These are phyloP conservation scores for Piper longum DNA, from an alignment of 164 flowering plant genomes.

Conservation along the genomic window DNA sequence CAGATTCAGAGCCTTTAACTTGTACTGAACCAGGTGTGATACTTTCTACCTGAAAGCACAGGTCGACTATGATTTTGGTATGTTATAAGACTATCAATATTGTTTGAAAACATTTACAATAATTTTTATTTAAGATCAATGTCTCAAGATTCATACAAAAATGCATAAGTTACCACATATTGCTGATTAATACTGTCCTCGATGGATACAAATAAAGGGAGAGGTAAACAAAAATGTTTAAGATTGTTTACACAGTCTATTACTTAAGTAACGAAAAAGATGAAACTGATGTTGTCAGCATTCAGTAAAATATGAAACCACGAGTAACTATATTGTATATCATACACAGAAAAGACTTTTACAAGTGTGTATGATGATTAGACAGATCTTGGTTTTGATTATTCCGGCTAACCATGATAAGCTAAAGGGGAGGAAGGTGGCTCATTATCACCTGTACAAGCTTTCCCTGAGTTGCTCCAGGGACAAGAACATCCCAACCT, in stretches of 20 bases:
- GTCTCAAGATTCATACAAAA: neutral
- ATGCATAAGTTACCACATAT: neutral
- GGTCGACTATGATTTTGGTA: neutral
- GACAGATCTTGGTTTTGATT: too few relatives aligned
- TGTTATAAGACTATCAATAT: too few relatives aligned
- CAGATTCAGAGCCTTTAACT: slow-evolving; percentile 44
- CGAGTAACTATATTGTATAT: too few relatives aligned
- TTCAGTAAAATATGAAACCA: neutral
- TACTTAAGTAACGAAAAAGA: neutral
- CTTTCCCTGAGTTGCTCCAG: slow-evolving; percentile 67
- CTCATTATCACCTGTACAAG: slow-evolving; percentile 49
- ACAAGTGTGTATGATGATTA: too few relatives aligned
- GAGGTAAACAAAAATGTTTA: neutral
- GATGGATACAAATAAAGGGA: neutral
- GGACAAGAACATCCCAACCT: slow-evolving; percentile 96
- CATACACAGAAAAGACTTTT: too few relatives aligned
- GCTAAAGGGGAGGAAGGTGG: neutral
- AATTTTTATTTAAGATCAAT: neutral
- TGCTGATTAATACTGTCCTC: neutral
- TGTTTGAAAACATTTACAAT: too few relatives aligned
- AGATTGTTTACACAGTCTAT: neutral
- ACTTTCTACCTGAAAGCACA: slow-evolving; percentile 50
- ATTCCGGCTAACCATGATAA: too few relatives aligned
- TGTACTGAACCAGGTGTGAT: slow-evolving; percentile 71
- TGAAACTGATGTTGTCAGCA: neutral